Percentiles rank a stretch among this genome's conserved stretches.
These are phyloP conservation scores for Chamaecrista fasciculata DNA, from an alignment of 306 rosid genomes.

Conservation along the genomic window DNA sequence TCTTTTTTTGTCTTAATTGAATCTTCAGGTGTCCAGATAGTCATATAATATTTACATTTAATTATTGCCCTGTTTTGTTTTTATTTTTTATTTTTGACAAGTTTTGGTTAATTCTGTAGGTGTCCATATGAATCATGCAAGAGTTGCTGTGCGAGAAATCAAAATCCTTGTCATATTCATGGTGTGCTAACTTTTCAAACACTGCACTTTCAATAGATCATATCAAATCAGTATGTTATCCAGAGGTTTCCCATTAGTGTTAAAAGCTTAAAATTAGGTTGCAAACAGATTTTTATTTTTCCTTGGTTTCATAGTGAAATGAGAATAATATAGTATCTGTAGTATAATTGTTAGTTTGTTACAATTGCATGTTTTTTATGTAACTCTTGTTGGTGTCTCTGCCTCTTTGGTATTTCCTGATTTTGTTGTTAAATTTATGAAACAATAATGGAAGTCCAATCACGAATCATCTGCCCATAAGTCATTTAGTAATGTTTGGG, in stretches of 20 bases:
- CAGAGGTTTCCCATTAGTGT: background rate
- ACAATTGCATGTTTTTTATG: conserved; percentile 7
- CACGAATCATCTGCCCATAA: background rate
- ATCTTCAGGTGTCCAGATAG: conserved; percentile 67
- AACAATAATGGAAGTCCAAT: background rate
- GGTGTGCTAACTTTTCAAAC: conserved; percentile 41
- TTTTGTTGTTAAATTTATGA: conserved; percentile 4
- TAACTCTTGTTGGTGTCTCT: background rate
- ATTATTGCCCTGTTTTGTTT: background rate
- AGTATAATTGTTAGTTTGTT: background rate
- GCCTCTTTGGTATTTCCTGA: background rate
- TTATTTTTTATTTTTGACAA: conserved; percentile 6
- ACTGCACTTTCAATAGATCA: background rate
- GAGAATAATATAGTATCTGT: background rate
- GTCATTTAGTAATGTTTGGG: background rate
- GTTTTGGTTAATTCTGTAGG: conserved; percentile 44
- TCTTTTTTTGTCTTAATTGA: conserved; percentile 4
- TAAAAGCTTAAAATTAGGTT: background rate
- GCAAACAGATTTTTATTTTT: background rate
- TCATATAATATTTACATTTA: background rate
- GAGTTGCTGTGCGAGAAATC: conserved; percentile 91
- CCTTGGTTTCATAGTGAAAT: background rate
- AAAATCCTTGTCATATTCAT: conserved; percentile 92
- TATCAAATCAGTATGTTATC: background rate
- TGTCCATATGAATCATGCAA: conserved; percentile 91